Base-by-base conservation (phyloP, 257 asterid species). In the Misopates orontium region DNA sequence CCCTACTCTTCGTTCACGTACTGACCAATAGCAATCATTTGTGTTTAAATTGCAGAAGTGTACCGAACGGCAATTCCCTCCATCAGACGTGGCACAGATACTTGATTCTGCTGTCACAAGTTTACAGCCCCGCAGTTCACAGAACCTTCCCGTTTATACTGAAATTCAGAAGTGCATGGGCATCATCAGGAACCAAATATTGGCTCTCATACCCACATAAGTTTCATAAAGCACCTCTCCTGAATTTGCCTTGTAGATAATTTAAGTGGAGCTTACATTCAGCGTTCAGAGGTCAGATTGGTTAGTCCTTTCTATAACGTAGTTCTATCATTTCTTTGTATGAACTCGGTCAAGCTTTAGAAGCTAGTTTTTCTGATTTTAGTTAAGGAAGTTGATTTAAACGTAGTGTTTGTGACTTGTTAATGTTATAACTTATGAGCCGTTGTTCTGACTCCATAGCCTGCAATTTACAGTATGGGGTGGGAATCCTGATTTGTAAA, bases 151-250 rank as follows among this genome's bases (percentile, higher is more conserved):
- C 1, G 76, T 88, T 56, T 94, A 88, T 74, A 77, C 85, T 1
- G 96, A 94, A 72, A 90, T 94, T 76, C 96, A 88, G 67, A 88
- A 94, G 77, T 90, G 99, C 74, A 86, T 94, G 82, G 95, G 99
- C 60, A 94, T 94, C 51, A 85, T 94, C 82, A 88, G 78, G 85
- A 94, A 84, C 93, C 96, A 94, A 75, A 94, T 94, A 71, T 69
- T 90, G 85, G 97, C 97, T 13, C 85, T 90, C 18, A 78, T 94
- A 79, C 96, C 55, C 40, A 9, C 31, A 13, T 22, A 28, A 64
- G 54, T 32, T 22, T 32, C 50, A 64, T 45, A 40, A 60, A 52
- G 36, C 53, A 13, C 17, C n/a, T 32, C 71, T 71, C 57, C 68
- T 73, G 56, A 57, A 60, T 74, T 70, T 65, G 66, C 69, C 12